phyloP scores from a whole-genome alignment of 2,329 filamentous ascomycete species.

The Fusarium albosuccineum region DNA sequence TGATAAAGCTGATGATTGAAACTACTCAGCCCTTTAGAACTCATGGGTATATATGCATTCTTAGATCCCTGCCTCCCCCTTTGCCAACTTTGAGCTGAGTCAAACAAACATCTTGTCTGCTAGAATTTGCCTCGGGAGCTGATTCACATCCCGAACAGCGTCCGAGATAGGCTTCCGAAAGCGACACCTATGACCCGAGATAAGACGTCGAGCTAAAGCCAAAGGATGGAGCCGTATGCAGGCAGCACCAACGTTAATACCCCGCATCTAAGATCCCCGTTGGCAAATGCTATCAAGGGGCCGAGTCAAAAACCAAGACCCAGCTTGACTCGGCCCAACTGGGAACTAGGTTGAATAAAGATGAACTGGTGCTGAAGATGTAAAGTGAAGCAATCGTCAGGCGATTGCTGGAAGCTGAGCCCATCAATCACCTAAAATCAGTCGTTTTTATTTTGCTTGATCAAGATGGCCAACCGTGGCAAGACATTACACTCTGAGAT shows the following conservation, averaged over 20 bases:
- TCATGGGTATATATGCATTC: not conserved
- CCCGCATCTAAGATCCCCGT: not conserved
- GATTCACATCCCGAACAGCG: not conserved
- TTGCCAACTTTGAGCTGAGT: conserved; percentile 2
- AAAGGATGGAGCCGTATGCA: not conserved
- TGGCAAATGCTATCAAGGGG: not conserved
- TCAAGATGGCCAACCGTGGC: conserved; percentile 16
- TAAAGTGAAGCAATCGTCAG: not conserved
- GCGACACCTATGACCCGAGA: not conserved
- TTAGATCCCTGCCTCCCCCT: not conserved
- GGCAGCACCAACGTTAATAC: not conserved
- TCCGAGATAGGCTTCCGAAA: conserved; percentile 1
- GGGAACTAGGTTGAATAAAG: conserved; percentile 2
- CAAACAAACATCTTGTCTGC: not conserved
- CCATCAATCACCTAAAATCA: not conserved
- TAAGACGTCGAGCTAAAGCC: not conserved
- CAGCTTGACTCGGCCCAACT: conserved; percentile 3
- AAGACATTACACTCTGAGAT: conserved; percentile 10
- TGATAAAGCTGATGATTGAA: not conserved
- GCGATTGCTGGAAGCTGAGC: not conserved
- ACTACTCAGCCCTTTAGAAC: not conserved
- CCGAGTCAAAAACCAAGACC: conserved; percentile 1
- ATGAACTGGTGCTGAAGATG: not conserved
- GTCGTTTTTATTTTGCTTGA: not conserved
- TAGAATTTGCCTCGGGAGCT: not conserved